Conservation (phyloP, 148 eudicot genomes). For the Nyssa sinensis region DNA sequence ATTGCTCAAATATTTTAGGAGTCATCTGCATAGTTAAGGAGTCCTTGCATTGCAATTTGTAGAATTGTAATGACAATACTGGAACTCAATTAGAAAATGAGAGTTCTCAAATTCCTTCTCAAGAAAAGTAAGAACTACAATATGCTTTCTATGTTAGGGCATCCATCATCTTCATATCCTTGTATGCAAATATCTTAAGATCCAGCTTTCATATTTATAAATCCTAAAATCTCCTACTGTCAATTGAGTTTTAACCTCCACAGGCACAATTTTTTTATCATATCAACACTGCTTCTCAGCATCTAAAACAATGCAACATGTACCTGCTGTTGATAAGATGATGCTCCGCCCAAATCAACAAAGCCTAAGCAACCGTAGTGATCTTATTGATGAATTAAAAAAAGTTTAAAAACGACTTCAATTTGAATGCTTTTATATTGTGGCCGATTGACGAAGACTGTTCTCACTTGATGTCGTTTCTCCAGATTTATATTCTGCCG, state of each 20-base stretch:
- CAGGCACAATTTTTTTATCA: too few species aligned
- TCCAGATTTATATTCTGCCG: slow-evolving; percentile 94
- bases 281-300: neutral
- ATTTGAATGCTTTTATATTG: neutral
- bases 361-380: neutral
- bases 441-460: neutral
- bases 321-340: neutral
- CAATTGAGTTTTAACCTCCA: too few species aligned
- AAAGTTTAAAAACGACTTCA: neutral
- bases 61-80: too few species aligned
- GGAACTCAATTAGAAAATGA: too few species aligned
- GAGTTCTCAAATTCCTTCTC: too few species aligned
- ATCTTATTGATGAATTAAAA: neutral
- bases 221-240: too few species aligned
- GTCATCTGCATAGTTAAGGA: too few species aligned
- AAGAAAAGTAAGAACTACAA: too few species aligned
- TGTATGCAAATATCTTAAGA: too few species aligned
- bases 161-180: neutral
- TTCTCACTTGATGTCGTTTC: slow-evolving; percentile 15
- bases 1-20: too few species aligned
- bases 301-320: neutral
- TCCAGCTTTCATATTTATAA: too few species aligned
- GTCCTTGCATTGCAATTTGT: too few species aligned
- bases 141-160: neutral
- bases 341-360: neutral